A percentile compares a stretch with the other conserved stretches of the same genome.
phyloP scores from a whole-genome alignment of 2,329 filamentous ascomycete species.

The Talaromyces piceae region DNA sequence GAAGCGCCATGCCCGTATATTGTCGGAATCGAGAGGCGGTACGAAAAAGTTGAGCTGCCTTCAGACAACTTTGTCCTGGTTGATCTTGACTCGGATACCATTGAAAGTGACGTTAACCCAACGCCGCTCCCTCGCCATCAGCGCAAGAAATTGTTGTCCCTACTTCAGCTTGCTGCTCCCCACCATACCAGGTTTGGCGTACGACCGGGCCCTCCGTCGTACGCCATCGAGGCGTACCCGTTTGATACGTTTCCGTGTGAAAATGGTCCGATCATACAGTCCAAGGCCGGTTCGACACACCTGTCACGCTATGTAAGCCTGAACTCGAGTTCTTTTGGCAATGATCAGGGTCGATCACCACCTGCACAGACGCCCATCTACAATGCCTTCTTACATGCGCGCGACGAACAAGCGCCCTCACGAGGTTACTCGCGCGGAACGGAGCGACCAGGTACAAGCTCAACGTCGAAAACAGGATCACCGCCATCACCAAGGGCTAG shows the following conservation, averaged over 20 bases:
- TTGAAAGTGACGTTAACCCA: constrained; percentile 77
- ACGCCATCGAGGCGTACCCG: constrained; percentile 87
- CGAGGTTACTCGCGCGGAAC: constrained; percentile 34
- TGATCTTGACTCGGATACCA: constrained; percentile 83
- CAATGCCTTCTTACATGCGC: constrained; percentile 81
- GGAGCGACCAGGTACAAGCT: constrained; percentile 72
- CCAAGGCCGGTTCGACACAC: constrained; percentile 61
- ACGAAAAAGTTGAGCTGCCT: constrained; percentile 58
- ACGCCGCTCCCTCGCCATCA: constrained; percentile 76
- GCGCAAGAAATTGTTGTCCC: constrained; percentile 76
- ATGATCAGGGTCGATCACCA: constrained; percentile 49
- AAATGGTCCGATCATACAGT: constrained; percentile 69
- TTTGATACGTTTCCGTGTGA: constrained; percentile 86
- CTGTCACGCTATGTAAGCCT: constrained; percentile 81
- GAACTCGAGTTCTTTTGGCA: constrained; percentile 78
- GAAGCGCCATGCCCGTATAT: constrained; percentile 97
- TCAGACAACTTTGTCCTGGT: constrained; percentile 95
- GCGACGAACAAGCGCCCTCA: constrained; percentile 50
- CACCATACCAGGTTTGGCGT: constrained; percentile 85
- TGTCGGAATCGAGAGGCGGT: constrained; percentile 87
- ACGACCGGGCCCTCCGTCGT: constrained; percentile 77
- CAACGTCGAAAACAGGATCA: constrained; percentile 44
- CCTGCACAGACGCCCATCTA: constrained; percentile 62
- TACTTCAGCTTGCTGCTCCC: constrained; percentile 83
- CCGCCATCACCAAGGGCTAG: constrained; percentile 51